Evolutionary conservation across 1,284 basidiomycete species (phyloP).

Genomic region (Xanthoconium separans): DNA sequence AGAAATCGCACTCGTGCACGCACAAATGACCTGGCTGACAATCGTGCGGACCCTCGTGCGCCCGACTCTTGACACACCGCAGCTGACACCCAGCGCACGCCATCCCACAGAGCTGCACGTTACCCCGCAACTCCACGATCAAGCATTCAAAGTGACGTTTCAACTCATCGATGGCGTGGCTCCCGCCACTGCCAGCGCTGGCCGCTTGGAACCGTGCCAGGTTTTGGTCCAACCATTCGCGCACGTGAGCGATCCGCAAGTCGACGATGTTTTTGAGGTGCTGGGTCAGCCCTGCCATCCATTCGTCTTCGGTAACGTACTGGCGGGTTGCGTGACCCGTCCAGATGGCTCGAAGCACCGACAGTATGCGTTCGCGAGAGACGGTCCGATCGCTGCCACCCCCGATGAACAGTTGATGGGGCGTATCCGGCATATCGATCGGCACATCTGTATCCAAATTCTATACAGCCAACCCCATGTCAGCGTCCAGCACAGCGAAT

Average conservation of each 20-base stretch:
- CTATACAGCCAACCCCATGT: conserved; percentile 27
- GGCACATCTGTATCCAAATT: conserved; percentile 48
- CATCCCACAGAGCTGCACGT: conserved; percentile 48
- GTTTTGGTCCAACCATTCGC: conserved; percentile 51
- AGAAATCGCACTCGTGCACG: conserved; percentile 42
- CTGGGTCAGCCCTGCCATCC: conserved; percentile 37
- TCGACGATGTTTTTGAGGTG: conserved; percentile 42
- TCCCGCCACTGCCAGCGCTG: background rate
- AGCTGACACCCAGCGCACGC: conserved; percentile 49
- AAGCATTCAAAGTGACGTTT: conserved; percentile 42
- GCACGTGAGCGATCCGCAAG: conserved; percentile 44
- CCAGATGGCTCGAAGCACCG: conserved; percentile 36
- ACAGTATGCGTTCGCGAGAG: conserved; percentile 33
- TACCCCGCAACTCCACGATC: conserved; percentile 43
- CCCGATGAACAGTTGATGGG: conserved; percentile 38
- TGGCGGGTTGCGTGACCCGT: conserved; percentile 31
- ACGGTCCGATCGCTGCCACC: conserved; percentile 15
- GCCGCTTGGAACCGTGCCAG: conserved; percentile 43
- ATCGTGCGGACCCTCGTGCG: conserved; percentile 47
- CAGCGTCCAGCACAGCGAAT: too few relatives aligned
- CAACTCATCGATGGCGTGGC: conserved; percentile 47
- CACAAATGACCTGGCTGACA: conserved; percentile 53
- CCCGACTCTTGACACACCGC: conserved; percentile 43
- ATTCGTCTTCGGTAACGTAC: conserved; percentile 37
- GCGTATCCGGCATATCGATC: conserved; percentile 38